Conservation (phyloP, 129 eudicot species). For the Glebionis coronaria region DNA sequence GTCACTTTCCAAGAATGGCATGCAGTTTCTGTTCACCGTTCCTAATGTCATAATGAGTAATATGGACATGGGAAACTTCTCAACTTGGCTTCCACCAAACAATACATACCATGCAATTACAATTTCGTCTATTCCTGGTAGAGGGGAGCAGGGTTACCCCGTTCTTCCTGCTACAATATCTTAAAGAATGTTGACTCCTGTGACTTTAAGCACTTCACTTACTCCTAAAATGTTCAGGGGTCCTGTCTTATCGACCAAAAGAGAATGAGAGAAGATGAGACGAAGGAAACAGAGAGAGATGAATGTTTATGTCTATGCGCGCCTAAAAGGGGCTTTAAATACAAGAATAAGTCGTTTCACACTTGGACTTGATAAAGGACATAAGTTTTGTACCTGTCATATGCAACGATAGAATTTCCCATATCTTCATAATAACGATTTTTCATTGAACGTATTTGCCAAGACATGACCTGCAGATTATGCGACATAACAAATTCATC, state of each 20-base stretch:
- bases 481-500: constrained; percentile 74
- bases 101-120: constrained; percentile 47
- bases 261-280: too few species aligned
- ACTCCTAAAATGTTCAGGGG: constrained; percentile 54
- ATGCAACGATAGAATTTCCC: too few species aligned
- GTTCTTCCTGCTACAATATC: constrained; percentile 10
- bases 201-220: constrained; percentile 39
- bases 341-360: too few species aligned
- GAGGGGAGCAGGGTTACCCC: constrained; percentile 55
- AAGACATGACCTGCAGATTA: too few species aligned
- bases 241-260: constrained; percentile 65
- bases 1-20: constrained; percentile 22
- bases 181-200: constrained; percentile 52
- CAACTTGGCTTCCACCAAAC: constrained; percentile 67
- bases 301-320: too few species aligned
- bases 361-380: too few species aligned
- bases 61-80: constrained; percentile 50
- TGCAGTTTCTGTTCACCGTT: constrained; percentile 34
- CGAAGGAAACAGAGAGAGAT: too few species aligned
- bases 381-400: too few species aligned
- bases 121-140: constrained; percentile 55
- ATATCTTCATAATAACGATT: too few species aligned
- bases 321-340: too few species aligned
- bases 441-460: too few species aligned
- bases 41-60: constrained; percentile 51